These are phyloP conservation scores for Durotheca rogersii DNA, from an alignment of 495 filamentous ascomycete genomes.

Conservation along the genomic window DNA sequence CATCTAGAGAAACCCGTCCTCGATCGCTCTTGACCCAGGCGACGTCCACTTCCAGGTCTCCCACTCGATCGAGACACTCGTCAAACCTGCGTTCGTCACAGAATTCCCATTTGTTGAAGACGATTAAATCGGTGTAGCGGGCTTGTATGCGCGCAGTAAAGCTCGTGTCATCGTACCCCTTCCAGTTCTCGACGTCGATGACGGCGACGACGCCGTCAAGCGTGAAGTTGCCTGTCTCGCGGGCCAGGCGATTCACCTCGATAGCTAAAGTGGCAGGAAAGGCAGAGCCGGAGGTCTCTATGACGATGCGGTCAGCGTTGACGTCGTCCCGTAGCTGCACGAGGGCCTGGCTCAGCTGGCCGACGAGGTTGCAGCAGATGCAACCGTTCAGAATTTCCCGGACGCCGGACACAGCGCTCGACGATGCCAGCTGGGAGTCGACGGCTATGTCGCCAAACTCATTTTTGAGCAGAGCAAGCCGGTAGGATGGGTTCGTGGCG, in stretches of 20 bases:
- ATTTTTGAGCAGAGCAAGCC: slow-evolving; percentile 93
- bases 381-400: slow-evolving; percentile 92
- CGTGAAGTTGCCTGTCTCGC: slow-evolving; percentile 63
- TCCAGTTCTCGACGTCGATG: slow-evolving; percentile 97
- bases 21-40: slow-evolving; percentile 77
- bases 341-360: slow-evolving; percentile 80
- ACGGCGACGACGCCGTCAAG: slow-evolving; percentile 91
- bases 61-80: slow-evolving; percentile 76
- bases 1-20: slow-evolving; percentile 70
- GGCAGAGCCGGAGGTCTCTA: slow-evolving; percentile 87
- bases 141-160: slow-evolving; percentile 87
- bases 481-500: slow-evolving; percentile 62
- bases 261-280: slow-evolving; percentile 90
- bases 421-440: slow-evolving; percentile 84
- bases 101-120: slow-evolving; percentile 94
- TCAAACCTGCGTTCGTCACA: slow-evolving; percentile 73
- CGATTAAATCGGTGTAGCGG: slow-evolving; percentile 85
- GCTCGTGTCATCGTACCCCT: slow-evolving; percentile 87
- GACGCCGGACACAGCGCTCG: slow-evolving; percentile 80
- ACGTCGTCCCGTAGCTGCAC: slow-evolving; percentile 61
- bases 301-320: slow-evolving; percentile 78
- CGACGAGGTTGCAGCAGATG: slow-evolving; percentile 98
- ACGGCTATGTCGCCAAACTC: slow-evolving; percentile 94
- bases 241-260: slow-evolving; percentile 80
- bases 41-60: slow-evolving; percentile 78